A percentile compares a stretch with the other conserved stretches of the same genome.
These are phyloP conservation scores for Paecilomyces niveus DNA, from an alignment of 2,329 filamentous ascomycete species.

Conservation along the genomic window DNA sequence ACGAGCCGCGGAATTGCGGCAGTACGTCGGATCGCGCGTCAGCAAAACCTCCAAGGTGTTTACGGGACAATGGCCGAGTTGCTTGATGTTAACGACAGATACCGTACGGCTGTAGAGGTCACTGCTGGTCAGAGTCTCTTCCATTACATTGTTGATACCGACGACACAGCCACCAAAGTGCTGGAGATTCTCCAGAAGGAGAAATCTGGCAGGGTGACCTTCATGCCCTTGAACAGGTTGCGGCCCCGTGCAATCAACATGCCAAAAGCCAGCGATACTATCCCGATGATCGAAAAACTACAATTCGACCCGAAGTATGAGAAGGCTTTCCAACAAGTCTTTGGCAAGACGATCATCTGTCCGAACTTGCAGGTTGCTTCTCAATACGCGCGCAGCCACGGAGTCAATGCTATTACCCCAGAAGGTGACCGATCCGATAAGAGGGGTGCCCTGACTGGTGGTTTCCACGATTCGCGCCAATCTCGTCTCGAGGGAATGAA, in stretches of 20 bases:
- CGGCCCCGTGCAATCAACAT: constrained; percentile 65
- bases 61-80: constrained; percentile 91
- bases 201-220: constrained; percentile 80
- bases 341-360: constrained; percentile 91
- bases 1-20: constrained; percentile 82
- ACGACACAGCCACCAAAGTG: constrained; percentile 75
- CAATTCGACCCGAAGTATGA: constrained; percentile 70
- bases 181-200: constrained; percentile 72
- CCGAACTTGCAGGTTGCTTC: constrained; percentile 80
- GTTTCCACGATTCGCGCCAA: constrained; percentile 78
- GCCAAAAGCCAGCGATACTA: constrained; percentile 77
- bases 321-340: constrained; percentile 86
- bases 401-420: constrained; percentile 85
- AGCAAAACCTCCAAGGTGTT: constrained; percentile 73
- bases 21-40: constrained; percentile 72
- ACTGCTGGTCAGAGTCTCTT: constrained; percentile 89
- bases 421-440: constrained; percentile 95
- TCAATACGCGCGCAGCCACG: constrained; percentile 87
- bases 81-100: constrained; percentile 76
- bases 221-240: constrained; percentile 84
- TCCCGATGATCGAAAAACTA: constrained; percentile 80
- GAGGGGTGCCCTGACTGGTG: constrained; percentile 89
- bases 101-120: constrained; percentile 84
- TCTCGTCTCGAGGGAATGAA: constrained; percentile 83
- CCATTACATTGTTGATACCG: constrained; percentile 91